Conservation (phyloP, 2,329 filamentous ascomycete species). For the Colletotrichum costaricense region DNA sequence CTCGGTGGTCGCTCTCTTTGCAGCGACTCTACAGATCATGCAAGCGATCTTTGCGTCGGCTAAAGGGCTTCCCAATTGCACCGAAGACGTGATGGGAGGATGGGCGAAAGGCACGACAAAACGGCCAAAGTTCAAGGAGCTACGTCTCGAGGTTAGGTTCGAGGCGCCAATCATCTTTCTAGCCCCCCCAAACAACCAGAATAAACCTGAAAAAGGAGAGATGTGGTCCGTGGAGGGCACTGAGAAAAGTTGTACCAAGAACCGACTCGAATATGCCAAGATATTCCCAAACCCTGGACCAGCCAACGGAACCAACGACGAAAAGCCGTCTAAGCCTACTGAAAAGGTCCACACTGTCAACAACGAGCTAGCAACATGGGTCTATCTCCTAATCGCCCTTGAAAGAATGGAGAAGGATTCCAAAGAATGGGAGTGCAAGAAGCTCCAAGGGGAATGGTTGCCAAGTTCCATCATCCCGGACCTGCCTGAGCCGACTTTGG, state of each 20-base stretch:
- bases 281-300: neutral
- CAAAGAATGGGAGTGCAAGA: neutral
- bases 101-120: constrained; percentile 8
- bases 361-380: constrained; percentile 20
- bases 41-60: constrained; percentile 23
- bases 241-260: neutral
- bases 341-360: constrained; percentile 20
- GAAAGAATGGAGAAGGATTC: constrained; percentile 25
- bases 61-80: constrained; percentile 16
- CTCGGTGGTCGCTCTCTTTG: constrained; percentile 11
- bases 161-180: constrained; percentile 28
- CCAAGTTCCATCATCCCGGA: neutral
- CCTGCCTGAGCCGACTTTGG: neutral
- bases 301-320: neutral
- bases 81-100: constrained; percentile 12
- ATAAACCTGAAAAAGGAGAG: neutral
- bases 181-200: neutral
- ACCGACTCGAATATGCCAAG: neutral
- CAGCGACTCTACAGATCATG: constrained; percentile 5
- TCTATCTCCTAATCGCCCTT: constrained; percentile 4
- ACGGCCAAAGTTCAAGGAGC: neutral
- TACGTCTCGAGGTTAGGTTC: constrained; percentile 19
- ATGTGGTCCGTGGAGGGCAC: constrained; percentile 11
- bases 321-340: neutral
- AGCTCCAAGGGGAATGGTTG: neutral